Conservation (phyloP, 2,329 filamentous ascomycete species). For the Monosporascus sp. region DNA sequence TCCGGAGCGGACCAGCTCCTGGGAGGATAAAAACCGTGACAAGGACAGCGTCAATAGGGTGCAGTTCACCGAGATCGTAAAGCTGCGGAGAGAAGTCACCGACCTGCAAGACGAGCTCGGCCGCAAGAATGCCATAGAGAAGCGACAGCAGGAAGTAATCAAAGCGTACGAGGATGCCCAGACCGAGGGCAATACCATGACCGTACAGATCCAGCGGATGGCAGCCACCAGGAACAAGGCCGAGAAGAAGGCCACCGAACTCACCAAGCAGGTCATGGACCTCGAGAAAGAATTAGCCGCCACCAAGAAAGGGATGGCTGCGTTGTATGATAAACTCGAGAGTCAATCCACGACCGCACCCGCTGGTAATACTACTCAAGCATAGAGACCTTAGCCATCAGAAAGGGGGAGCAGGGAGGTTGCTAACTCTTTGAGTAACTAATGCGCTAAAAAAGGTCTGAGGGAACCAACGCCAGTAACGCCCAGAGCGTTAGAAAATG, state of each 20-base stretch:
- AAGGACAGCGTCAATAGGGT: slow-evolving; percentile 4
- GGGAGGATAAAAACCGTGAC: slow-evolving; percentile 16
- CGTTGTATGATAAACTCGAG: background rate
- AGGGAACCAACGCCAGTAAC: too few relatives aligned
- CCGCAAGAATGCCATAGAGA: slow-evolving; percentile 9
- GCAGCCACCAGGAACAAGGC: background rate
- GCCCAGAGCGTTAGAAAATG: too few relatives aligned
- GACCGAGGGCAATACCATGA: background rate
- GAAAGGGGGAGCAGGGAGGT: too few relatives aligned
- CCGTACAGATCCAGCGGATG: background rate
- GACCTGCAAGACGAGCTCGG: slow-evolving; percentile 7
- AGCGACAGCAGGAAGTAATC: slow-evolving; percentile 8
- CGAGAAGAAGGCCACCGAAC: background rate
- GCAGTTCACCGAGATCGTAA: slow-evolving; percentile 6
- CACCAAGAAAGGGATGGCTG: background rate
- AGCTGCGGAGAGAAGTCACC: slow-evolving; percentile 1
- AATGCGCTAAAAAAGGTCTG: too few relatives aligned
- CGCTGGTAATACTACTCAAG: background rate
- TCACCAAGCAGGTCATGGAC: background rate
- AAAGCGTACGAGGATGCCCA: slow-evolving; percentile 10
- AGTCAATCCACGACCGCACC: background rate
- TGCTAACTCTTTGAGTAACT: too few relatives aligned
- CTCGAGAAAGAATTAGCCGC: background rate
- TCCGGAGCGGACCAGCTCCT: slow-evolving; percentile 12
- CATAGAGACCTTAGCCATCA: too few relatives aligned